phyloP scores from a whole-genome alignment of 768 basidiomycete genomes.

The Kwoniella sp. region DNA sequence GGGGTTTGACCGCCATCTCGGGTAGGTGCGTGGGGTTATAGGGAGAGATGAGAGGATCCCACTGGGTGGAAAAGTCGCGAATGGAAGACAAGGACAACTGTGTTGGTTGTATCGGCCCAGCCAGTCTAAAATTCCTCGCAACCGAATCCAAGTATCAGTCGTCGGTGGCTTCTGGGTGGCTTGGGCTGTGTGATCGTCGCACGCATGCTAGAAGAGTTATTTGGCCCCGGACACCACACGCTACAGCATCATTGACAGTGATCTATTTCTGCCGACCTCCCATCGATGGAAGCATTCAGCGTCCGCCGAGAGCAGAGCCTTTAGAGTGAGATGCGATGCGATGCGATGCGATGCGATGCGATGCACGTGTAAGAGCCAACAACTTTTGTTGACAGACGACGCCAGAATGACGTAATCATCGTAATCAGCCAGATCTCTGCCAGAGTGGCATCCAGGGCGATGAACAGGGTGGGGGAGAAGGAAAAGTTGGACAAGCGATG shows the following conservation, averaged over 20 bases:
- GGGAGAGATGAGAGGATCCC: neutral
- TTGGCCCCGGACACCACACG: no score
- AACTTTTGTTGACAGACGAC: no score
- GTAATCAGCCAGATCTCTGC: no score
- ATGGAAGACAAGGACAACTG: neutral
- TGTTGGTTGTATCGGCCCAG: neutral
- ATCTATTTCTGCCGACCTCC: neutral
- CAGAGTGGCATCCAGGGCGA: no score
- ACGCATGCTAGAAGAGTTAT: no score
- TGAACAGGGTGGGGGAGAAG: no score
- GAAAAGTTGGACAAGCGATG: no score
- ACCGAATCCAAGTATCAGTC: neutral
- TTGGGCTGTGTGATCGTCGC: neutral
- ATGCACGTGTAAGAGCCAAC: no score
- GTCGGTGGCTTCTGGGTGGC: neutral
- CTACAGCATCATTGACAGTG: neutral
- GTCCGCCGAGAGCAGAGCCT: no score
- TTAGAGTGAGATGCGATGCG: no score
- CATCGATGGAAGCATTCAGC: neutral
- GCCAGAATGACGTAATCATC: no score
- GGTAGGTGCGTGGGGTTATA: neutral
- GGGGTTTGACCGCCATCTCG: conserved; percentile 5
- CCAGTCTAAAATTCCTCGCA: neutral
- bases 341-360: no score
- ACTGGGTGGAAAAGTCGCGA: neutral